A percentile compares a stretch with the other conserved stretches of the same genome.
Conservation (phyloP, 2,329 filamentous ascomycete genomes). For the Beauveria medogensis region DNA sequence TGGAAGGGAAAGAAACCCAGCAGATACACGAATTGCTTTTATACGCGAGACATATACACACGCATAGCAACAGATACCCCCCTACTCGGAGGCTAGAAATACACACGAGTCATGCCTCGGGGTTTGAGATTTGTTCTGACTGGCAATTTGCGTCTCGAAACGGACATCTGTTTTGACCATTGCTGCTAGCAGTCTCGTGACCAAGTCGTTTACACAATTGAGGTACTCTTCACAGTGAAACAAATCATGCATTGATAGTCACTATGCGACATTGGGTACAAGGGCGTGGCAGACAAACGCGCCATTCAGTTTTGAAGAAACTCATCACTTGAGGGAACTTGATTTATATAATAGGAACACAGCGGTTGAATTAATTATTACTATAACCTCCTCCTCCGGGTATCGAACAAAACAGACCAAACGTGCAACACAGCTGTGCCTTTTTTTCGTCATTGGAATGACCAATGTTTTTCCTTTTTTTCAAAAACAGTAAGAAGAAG, state of each 20-base stretch:
- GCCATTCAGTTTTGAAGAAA: not conserved
- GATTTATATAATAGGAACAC: conserved; percentile 16
- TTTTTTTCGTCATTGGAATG: conserved; percentile 17
- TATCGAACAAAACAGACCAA: conserved; percentile 30
- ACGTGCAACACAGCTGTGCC: conserved; percentile 10
- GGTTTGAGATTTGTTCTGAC: no score
- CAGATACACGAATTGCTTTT: not conserved
- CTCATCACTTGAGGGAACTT: not conserved
- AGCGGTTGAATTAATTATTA: conserved; percentile 37
- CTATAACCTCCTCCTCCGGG: conserved; percentile 28
- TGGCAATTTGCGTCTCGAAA: no score
- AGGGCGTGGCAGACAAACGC: no score
- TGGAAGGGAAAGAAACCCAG: not conserved
- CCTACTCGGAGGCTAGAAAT: not conserved
- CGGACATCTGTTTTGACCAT: no score
- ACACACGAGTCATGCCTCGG: not conserved
- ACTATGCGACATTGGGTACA: no score
- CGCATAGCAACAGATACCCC: conserved; percentile 1
- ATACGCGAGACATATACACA: not conserved
- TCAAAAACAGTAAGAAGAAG: conserved; percentile 7
- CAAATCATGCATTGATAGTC: no score
- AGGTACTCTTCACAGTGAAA: no score
- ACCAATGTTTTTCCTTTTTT: conserved; percentile 10
- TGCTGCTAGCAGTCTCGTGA: no score
- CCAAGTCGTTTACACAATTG: no score